A percentile compares a stretch with the other conserved stretches of the same genome.
phyloP scores from a whole-genome alignment of 257 asterid genomes.

The Osmanthus fragrans region DNA sequence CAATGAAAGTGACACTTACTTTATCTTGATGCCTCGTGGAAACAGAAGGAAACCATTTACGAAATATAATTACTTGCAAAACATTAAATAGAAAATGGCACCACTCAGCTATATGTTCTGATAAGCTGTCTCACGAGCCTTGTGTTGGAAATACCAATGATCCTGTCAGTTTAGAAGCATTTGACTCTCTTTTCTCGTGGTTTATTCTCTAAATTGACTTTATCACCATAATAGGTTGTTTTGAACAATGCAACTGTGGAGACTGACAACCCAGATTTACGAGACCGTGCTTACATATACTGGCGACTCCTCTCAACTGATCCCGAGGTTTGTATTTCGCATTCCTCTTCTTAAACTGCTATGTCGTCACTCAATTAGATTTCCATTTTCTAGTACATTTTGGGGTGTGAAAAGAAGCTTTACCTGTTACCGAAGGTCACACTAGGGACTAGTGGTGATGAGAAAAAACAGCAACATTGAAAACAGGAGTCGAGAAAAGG shows the following conservation, averaged over 20 bases:
- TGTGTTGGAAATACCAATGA: background rate
- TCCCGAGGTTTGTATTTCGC: slow-evolving; percentile 75
- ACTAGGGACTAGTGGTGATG: slow-evolving; percentile 14
- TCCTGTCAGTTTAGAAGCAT: background rate
- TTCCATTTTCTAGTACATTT: slow-evolving; percentile 17
- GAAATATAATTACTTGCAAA: background rate
- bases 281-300: slow-evolving; percentile 98
- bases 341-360: slow-evolving; percentile 19
- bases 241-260: slow-evolving; percentile 98
- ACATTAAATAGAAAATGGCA: background rate
- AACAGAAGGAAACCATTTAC: background rate
- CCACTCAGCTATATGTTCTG: background rate
- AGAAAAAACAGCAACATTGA: background rate
- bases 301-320: slow-evolving; percentile 99
- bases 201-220: background rate
- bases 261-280: slow-evolving; percentile 97
- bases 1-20: background rate
- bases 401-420: slow-evolving; percentile 15
- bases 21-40: background rate
- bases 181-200: background rate
- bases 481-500: slow-evolving; percentile 2
- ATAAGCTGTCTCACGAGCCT: background rate
- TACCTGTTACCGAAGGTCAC: slow-evolving; percentile 1
- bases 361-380: slow-evolving; percentile 17
- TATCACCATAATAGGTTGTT: slow-evolving; percentile 60